These are phyloP conservation scores for Rhodotorula sp. DNA, from an alignment of 1,284 basidiomycete species.

Conservation along the genomic window DNA sequence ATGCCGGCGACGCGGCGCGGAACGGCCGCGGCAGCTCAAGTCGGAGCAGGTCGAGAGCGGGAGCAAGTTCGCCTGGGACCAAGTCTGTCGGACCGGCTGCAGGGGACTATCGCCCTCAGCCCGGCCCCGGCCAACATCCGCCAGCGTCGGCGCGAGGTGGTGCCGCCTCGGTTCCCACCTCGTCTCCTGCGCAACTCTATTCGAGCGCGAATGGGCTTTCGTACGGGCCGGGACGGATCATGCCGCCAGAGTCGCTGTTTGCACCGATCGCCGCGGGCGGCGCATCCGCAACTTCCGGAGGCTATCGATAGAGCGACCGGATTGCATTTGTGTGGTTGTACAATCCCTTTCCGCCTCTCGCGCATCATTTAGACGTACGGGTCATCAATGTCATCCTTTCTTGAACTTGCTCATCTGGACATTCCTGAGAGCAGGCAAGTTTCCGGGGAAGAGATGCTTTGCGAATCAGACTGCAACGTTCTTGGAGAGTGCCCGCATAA, in stretches of 20 bases:
- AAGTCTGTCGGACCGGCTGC: no score
- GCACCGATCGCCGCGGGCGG: neutral
- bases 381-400: neutral
- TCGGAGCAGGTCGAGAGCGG: no score
- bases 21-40: no score
- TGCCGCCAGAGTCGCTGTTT: neutral
- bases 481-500: slow-evolving; percentile 16
- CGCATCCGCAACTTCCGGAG: neutral
- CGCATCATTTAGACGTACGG: neutral
- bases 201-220: neutral
- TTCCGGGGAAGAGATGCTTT: neutral
- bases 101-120: no score
- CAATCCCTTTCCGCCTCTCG: neutral
- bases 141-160: no score
- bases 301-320: neutral
- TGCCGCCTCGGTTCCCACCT: neutral
- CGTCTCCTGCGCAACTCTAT: neutral
- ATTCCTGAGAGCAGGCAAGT: neutral
- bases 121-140: no score
- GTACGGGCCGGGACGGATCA: neutral
- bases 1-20: no score
- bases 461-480: slow-evolving; percentile 12
- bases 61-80: no score
- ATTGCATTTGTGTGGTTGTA: neutral
- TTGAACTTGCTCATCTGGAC: neutral